Evolutionary conservation across 257 asterid species (phyloP).

Genomic region (Agastache rugosa): DNA sequence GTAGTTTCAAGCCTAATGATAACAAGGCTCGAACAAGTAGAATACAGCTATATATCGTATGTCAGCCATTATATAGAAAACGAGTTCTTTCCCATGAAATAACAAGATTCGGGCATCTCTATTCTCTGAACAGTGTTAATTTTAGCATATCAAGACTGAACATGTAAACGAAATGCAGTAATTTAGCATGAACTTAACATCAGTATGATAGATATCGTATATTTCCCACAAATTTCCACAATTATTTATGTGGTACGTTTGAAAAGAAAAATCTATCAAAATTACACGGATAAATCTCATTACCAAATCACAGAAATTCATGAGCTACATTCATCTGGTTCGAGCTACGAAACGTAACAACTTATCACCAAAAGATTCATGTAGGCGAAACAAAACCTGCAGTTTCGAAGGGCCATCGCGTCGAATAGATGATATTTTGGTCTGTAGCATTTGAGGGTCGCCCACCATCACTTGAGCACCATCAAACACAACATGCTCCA

Average conservation of each 20-base stretch:
- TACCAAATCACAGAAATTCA: slow-evolving; percentile 20
- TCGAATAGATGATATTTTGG: slow-evolving; percentile 64
- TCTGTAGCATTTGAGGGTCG: slow-evolving; percentile 54
- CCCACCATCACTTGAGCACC: slow-evolving; percentile 71
- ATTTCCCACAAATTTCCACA: not conserved
- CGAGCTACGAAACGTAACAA: slow-evolving; percentile 1
- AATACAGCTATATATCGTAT: not conserved
- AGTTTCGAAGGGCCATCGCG: slow-evolving; percentile 69
- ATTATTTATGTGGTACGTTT: not conserved
- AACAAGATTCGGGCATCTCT: not conserved
- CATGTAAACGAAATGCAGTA: slow-evolving; percentile 14
- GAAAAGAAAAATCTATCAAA: not conserved
- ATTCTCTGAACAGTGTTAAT: not conserved
- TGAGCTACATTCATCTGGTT: slow-evolving; percentile 1
- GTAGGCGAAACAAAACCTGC: slow-evolving; percentile 55
- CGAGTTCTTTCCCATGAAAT: not conserved
- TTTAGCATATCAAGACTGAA: not conserved
- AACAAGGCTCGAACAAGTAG: slow-evolving; percentile 9
- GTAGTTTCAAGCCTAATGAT: not conserved
- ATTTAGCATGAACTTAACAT: slow-evolving; percentile 6
- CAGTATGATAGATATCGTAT: not conserved
- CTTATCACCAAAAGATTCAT: not conserved
- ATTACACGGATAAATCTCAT: not conserved
- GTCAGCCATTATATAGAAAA: not conserved
- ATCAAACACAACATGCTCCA: slow-evolving; percentile 67